phyloP scores from a whole-genome alignment of 805 yeast species.

The Cyberlindnera subsufficiens region DNA sequence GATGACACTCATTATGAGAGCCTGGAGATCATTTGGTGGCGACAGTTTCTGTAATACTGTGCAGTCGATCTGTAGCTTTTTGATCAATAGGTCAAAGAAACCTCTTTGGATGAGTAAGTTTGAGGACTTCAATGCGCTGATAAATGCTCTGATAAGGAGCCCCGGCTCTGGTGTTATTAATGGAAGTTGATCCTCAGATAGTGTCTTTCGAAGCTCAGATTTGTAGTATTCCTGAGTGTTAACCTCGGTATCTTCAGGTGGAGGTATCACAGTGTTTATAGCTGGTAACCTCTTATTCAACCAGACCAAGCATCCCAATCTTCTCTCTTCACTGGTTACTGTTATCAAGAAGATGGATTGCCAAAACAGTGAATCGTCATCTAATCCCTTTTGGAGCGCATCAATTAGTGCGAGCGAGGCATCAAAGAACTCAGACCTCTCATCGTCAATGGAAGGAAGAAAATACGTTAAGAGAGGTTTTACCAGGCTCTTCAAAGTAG shows the following conservation, averaged over 20 bases:
- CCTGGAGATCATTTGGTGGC: slow-evolving; percentile 46
- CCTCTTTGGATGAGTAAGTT: slow-evolving; percentile 80
- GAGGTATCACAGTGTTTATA: slow-evolving; percentile 33
- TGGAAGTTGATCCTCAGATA: slow-evolving; percentile 48
- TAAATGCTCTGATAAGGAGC: slow-evolving; percentile 65
- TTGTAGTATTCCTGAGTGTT: slow-evolving; percentile 18
- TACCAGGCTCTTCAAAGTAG: slow-evolving; percentile 45
- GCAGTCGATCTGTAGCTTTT: slow-evolving; percentile 61
- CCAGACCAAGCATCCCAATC: slow-evolving; percentile 84
- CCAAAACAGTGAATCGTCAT: slow-evolving; percentile 81
- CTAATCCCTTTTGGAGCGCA: slow-evolving; percentile 45
- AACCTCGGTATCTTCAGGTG: slow-evolving; percentile 10
- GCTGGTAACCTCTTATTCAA: slow-evolving; percentile 60
- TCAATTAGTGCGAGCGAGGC: slow-evolving; percentile 58
- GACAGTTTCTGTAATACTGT: slow-evolving; percentile 44
- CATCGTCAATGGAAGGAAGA: slow-evolving; percentile 89
- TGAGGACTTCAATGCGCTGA: slow-evolving; percentile 59
- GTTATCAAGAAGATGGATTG: slow-evolving; percentile 68
- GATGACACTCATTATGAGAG: slow-evolving; percentile 58
- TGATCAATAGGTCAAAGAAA: slow-evolving; percentile 71
- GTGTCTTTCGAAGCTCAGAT: slow-evolving; percentile 18
- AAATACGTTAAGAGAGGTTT: slow-evolving; percentile 70
- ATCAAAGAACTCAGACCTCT: slow-evolving; percentile 74
- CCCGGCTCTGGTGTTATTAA: slow-evolving; percentile 78
- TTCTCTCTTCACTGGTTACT: slow-evolving; percentile 71